phyloP scores from a whole-genome alignment of 805 yeast genomes.

The Candida ulmi region DNA sequence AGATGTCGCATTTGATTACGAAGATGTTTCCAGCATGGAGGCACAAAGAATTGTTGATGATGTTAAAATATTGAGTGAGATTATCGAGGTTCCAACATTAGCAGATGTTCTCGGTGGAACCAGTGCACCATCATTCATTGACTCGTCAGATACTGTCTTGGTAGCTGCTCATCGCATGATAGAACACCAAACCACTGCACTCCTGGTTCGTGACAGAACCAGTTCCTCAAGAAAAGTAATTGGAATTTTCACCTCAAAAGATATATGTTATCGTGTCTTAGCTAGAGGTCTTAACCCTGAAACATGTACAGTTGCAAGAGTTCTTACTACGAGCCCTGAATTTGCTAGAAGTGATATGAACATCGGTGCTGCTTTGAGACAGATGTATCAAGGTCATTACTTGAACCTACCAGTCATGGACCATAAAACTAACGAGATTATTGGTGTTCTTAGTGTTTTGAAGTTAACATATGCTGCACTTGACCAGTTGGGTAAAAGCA shows the following conservation, averaged over 20 bases:
- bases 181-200: slow-evolving; percentile 34
- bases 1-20: slow-evolving; percentile 26
- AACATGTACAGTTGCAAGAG: slow-evolving; percentile 33
- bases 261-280: slow-evolving; percentile 36
- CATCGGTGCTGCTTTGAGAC: slow-evolving; percentile 37
- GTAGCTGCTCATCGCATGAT: slow-evolving; percentile 36
- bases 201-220: slow-evolving; percentile 32
- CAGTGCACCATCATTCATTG: slow-evolving; percentile 29
- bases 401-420: slow-evolving; percentile 37
- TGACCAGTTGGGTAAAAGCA: slow-evolving; percentile 26
- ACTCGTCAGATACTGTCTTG: slow-evolving; percentile 30
- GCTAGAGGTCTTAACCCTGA: slow-evolving; percentile 31
- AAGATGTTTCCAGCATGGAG: slow-evolving; percentile 16
- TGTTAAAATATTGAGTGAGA: slow-evolving; percentile 29
- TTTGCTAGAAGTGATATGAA: slow-evolving; percentile 34
- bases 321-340: slow-evolving; percentile 41
- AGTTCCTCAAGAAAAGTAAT: slow-evolving; percentile 29
- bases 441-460: slow-evolving; percentile 39
- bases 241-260: slow-evolving; percentile 43
- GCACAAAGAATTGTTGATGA: slow-evolving; percentile 27
- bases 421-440: slow-evolving; percentile 19
- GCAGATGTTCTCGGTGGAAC: slow-evolving; percentile 13
- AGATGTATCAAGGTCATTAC: slow-evolving; percentile 43
- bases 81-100: slow-evolving; percentile 38
- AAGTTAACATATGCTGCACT: slow-evolving; percentile 38